A percentile compares a stretch with the other conserved stretches of the same genome.
Evolutionary conservation across 495 filamentous ascomycete species (phyloP).

Genomic region (Penicillium atrosanguineum): DNA sequence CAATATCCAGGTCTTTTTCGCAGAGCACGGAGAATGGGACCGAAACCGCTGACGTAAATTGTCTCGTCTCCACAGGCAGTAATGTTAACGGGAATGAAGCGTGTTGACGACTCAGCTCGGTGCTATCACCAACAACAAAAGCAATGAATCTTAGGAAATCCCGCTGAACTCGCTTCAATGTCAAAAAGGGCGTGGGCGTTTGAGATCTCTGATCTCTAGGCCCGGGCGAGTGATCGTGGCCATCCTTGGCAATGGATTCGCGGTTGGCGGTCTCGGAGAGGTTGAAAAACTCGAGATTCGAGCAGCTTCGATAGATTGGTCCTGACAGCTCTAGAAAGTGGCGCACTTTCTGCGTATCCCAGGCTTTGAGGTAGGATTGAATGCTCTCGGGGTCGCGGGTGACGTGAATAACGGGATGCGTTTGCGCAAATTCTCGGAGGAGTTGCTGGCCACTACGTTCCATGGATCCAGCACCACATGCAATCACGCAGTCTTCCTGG

Average conservation of each 20-base stretch:
- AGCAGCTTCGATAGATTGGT: constrained; percentile 58
- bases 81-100: constrained; percentile 68
- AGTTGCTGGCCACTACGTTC: constrained; percentile 41
- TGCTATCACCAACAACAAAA: constrained; percentile 54
- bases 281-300: constrained; percentile 79
- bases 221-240: constrained; percentile 29
- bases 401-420: constrained; percentile 71
- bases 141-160: constrained; percentile 70
- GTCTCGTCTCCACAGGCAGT: constrained; percentile 59
- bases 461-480: constrained; percentile 59
- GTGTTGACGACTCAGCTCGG: constrained; percentile 53
- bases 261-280: constrained; percentile 36
- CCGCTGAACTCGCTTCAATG: constrained; percentile 64
- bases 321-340: constrained; percentile 53
- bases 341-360: constrained; percentile 52
- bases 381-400: constrained; percentile 65
- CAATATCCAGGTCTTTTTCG: constrained; percentile 55
- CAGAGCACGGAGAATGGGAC: constrained; percentile 61
- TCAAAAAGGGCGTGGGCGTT: constrained; percentile 55
- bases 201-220: constrained; percentile 38
- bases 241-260: constrained; percentile 25
- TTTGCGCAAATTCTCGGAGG: constrained; percentile 45
- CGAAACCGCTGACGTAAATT: constrained; percentile 59
- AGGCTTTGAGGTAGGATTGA: constrained; percentile 56
- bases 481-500: constrained; percentile 66